phyloP scores from a whole-genome alignment of 2,329 filamentous ascomycete genomes.

The Aphanoascus verrucosus region DNA sequence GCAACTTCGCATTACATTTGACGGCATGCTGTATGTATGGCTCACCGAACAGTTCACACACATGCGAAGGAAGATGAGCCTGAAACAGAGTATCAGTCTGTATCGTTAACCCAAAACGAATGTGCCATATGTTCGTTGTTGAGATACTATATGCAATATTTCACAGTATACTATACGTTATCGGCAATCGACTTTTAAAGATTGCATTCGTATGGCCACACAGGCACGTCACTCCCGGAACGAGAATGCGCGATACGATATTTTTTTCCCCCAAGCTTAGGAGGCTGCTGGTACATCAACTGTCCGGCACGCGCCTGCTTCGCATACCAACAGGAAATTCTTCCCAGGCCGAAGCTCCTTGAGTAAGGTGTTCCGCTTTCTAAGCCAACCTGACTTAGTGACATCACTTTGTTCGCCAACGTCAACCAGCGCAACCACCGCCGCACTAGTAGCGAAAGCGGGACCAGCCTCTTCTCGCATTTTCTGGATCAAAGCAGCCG shows the following conservation, averaged over 20 bases:
- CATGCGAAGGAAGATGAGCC: too few relatives aligned
- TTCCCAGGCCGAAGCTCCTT: constrained; percentile 30
- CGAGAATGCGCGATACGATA: background rate
- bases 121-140: too few relatives aligned
- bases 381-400: constrained; percentile 31
- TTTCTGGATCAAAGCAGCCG: constrained; percentile 20
- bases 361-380: constrained; percentile 28
- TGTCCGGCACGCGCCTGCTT: constrained; percentile 27
- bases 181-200: too few relatives aligned
- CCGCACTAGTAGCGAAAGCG: constrained; percentile 25
- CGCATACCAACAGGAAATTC: constrained; percentile 33
- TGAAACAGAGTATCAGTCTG: too few relatives aligned
- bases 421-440: constrained; percentile 29
- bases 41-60: too few relatives aligned
- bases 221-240: background rate
- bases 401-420: constrained; percentile 22
- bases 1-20: too few relatives aligned
- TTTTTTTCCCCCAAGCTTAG: background rate
- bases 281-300: constrained; percentile 24
- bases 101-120: too few relatives aligned
- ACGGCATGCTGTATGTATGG: too few relatives aligned
- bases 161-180: too few relatives aligned
- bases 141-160: too few relatives aligned
- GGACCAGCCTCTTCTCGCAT: constrained; percentile 28
- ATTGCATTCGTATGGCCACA: too few relatives aligned